Conservation (phyloP, 371 early-diverging fungal genomes). For the Apophysomyces elegans region DNA sequence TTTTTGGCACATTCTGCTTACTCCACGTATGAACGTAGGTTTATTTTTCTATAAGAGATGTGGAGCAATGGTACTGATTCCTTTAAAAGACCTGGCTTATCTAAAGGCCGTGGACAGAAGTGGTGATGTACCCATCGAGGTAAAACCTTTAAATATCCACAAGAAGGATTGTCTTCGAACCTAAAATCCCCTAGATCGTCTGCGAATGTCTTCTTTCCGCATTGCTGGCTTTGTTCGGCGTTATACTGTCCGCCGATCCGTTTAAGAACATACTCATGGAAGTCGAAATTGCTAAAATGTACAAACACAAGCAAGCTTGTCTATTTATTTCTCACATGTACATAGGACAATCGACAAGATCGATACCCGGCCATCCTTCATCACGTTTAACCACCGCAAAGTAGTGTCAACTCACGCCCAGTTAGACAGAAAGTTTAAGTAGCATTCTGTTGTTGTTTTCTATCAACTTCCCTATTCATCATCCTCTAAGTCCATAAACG, state of each 20-base stretch:
- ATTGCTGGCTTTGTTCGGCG: slow-evolving; percentile 42
- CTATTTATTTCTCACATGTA: not conserved
- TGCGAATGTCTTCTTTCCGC: slow-evolving; percentile 47
- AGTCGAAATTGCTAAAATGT: slow-evolving; percentile 65
- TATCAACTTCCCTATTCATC: slow-evolving; percentile 3
- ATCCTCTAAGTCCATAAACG: slow-evolving; percentile 7
- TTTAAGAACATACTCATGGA: slow-evolving; percentile 68
- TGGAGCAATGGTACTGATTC: not conserved
- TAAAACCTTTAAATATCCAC: slow-evolving; percentile 23
- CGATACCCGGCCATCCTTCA: slow-evolving; percentile 69
- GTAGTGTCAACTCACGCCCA: slow-evolving; percentile 40
- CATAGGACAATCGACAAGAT: slow-evolving; percentile 67
- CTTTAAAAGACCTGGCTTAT: slow-evolving; percentile 63
- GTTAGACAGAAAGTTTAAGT: slow-evolving; percentile 33
- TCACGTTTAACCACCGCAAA: slow-evolving; percentile 65
- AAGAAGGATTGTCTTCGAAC: not conserved
- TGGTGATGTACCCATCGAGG: slow-evolving; percentile 63
- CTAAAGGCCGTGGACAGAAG: slow-evolving; percentile 67
- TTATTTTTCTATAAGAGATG: not conserved
- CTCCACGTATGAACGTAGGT: slow-evolving; percentile 74
- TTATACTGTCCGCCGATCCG: slow-evolving; percentile 55
- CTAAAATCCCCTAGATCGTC: slow-evolving; percentile 30
- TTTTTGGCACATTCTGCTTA: slow-evolving; percentile 68
- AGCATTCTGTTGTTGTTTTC: slow-evolving; percentile 4
- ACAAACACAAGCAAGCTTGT: not conserved